Evolutionary conservation across 768 basidiomycete species (phyloP).

Genomic region (Amanita pseudoporphyria): DNA sequence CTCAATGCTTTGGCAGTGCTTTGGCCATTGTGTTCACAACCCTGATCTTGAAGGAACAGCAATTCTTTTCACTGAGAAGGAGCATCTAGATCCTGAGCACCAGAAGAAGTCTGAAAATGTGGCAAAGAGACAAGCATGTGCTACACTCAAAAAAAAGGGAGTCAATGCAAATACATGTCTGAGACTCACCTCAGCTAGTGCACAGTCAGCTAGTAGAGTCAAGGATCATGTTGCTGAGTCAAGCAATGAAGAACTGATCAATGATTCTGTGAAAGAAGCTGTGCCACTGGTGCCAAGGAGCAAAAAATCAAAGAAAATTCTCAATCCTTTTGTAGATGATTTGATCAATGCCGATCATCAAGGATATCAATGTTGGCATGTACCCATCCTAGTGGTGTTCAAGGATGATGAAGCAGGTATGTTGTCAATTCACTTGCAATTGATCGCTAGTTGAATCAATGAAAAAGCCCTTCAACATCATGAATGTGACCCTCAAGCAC

Average conservation of each 20-base stretch:
- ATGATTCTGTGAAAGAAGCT: too few species aligned
- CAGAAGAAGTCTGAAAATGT: background rate
- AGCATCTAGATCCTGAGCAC: constrained; percentile 7
- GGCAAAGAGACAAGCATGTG: background rate
- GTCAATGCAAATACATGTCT: background rate
- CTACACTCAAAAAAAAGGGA: background rate
- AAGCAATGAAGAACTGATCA: too few species aligned
- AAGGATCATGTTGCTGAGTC: too few species aligned
- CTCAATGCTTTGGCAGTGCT: constrained; percentile 20
- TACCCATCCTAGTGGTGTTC: background rate
- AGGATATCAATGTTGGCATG: background rate
- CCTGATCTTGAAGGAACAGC: constrained; percentile 8
- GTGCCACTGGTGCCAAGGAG: background rate
- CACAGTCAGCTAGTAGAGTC: too few species aligned
- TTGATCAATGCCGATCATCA: background rate
- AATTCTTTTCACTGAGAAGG: constrained; percentile 14
- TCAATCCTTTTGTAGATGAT: background rate
- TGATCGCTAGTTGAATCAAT: too few species aligned
- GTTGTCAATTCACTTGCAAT: background rate
- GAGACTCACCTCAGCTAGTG: background rate
- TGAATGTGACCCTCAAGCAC: too few species aligned
- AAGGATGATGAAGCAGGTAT: background rate
- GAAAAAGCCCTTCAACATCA: too few species aligned
- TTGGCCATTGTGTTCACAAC: constrained; percentile 17
- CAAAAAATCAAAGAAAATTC: background rate